Base-by-base conservation (phyloP, 2,329 filamentous ascomycete genomes). In the Colletotrichum sp. region DNA sequence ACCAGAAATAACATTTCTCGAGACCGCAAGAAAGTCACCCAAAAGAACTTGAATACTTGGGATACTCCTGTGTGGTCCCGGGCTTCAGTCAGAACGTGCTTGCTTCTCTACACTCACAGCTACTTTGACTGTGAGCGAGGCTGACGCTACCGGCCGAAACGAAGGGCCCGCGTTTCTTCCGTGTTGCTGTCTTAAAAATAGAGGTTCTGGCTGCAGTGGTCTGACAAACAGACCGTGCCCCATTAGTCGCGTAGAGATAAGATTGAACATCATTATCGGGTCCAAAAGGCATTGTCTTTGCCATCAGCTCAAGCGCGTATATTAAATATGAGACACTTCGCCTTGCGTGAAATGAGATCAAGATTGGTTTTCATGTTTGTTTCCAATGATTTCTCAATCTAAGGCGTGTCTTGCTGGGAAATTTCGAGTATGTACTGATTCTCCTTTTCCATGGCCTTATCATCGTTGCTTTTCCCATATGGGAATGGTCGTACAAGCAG, bases 381-480 rank as follows among this genome's bases (percentile, higher is more conserved):
- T 21, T 21, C 3, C 10, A 52, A 21, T n/a, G 0, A 7, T 13
- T 7, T 52, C 6, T 52, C 2, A 4, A n/a, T n/a, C 16, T n/a
- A 3, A 48, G 9, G 3, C 9, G 5, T n/a, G 12, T 12, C 5
- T 12, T 12, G 39, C 0, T 4, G 4, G 3, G 18, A 12, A n/a
- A 10, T n/a, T 48, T 48, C 18, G 39, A 52, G 10, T 1, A 52
- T 52, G 43, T 21, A 4, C 43, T 13, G 8, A 21, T 52, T 52
- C 43, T 21, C 43, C n/a, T 52, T 52, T 52, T 13, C 6, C 43
- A 48, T 52, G 10, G 43, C 43, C 43, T 52, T 21, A 52, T 52
- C n/a, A 4, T 52, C 12, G n/a, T 52, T 52, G 43, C 43, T 52
- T 52, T 52, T 52, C 43, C 43, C 43, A 21, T 6, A 21, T 52